Conservation (phyloP, 768 basidiomycete species). For the Cubamyces lactineus region DNA sequence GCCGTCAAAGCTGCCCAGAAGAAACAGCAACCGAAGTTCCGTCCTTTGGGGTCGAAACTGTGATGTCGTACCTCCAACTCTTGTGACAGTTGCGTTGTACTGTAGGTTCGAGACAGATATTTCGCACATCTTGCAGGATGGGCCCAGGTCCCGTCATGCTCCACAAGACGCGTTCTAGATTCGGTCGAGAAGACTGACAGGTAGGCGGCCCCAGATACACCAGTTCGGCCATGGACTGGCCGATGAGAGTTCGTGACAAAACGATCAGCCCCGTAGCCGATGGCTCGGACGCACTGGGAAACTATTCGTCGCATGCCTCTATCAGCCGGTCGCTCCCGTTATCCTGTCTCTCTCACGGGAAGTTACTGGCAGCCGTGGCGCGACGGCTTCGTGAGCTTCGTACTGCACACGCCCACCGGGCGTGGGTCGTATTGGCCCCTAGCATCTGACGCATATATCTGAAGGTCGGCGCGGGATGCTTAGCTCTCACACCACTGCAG, state of each 20-base stretch:
- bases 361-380: neutral
- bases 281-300: no score
- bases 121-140: neutral
- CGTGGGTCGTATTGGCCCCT: neutral
- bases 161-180: no score
- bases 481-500: no score
- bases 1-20: constrained; percentile 23
- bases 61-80: neutral
- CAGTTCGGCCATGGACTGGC: no score
- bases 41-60: constrained; percentile 21
- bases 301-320: no score
- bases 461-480: neutral
- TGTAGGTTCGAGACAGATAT: neutral
- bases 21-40: constrained; percentile 26
- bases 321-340: no score
- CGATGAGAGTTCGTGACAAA: no score
- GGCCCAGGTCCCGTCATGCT: no score
- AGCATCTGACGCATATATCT: neutral
- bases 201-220: no score
- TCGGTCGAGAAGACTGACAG: no score
- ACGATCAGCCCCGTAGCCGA: no score
- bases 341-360: no score
- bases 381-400: neutral
- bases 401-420: neutral
- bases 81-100: neutral